Percentiles rank a stretch among this genome's conserved stretches.
Evolutionary conservation across 1,284 basidiomycete genomes (phyloP).

Genomic region (Ganoderma boninense): DNA sequence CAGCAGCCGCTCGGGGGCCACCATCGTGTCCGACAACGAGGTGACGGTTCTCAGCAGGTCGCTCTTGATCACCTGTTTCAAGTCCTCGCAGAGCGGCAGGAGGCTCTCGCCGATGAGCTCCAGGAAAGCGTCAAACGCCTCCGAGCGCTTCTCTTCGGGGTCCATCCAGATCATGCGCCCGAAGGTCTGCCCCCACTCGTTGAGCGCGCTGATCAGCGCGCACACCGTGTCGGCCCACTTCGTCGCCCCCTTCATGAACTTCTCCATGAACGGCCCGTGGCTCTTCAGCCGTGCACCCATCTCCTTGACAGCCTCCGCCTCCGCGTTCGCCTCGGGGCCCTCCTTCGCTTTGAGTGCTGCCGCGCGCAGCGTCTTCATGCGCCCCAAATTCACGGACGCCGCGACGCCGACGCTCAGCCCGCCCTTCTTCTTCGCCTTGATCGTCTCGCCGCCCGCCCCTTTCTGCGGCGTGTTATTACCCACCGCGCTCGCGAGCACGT

Average conservation of each 20-base stretch:
- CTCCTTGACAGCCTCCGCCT: constrained; percentile 61
- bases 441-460: constrained; percentile 35
- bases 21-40: constrained; percentile 61
- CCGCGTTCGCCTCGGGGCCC: constrained; percentile 51
- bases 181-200: constrained; percentile 70
- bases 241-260: constrained; percentile 64
- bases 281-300: constrained; percentile 64
- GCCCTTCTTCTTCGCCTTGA: constrained; percentile 51
- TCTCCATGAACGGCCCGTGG: constrained; percentile 56
- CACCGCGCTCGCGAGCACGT: constrained; percentile 55
- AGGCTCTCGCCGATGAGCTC: constrained; percentile 63
- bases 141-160: constrained; percentile 52
- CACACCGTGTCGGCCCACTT: constrained; percentile 66
- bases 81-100: constrained; percentile 55
- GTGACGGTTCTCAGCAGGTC: constrained; percentile 63
- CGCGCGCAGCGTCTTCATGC: constrained; percentile 61
- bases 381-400: constrained; percentile 63
- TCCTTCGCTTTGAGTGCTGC: constrained; percentile 42
- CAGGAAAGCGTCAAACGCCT: constrained; percentile 80
- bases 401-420: constrained; percentile 52
- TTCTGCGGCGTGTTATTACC: constrained; percentile 27
- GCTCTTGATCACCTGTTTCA: constrained; percentile 57
- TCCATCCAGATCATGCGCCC: constrained; percentile 72
- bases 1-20: constrained; percentile 69
- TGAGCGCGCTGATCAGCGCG: constrained; percentile 54